Base-by-base conservation (phyloP, 2,329 filamentous ascomycete species). In the Fusarium coffeatum region DNA sequence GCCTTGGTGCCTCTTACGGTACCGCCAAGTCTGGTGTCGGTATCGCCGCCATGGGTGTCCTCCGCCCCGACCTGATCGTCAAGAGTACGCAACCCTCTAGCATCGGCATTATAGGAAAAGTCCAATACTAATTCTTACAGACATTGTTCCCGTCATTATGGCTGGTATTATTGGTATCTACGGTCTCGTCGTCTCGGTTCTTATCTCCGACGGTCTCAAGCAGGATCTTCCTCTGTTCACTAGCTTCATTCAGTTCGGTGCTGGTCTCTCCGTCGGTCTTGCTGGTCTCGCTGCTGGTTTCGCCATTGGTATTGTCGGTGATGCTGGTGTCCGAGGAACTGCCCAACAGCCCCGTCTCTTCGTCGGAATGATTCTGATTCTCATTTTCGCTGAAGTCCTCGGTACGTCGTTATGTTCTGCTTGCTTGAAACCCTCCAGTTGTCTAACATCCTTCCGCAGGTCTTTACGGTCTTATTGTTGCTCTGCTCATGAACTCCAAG, bases 131-230 rank as follows among this genome's bases (percentile, higher is more conserved):
- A 76, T 51, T 20, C 18, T 12, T 23, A 1, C 74, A 98, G 95
- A 98, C 89, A 98, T 98, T 83, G 95, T 98, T 73, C 96, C 96
- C 81, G 96, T 98, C 84, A 97, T 99, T 90, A 99, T 99, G 96
- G 96, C 96, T 88, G 96, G 96, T 98, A 99, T 99, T 84, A 98
- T 99, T 85, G 96, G 93, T 92, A 98, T 99, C 83, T 99, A 96
- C 86, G 93, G 93, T 78, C 88, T 96, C 73, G 93, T 96, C 83
- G 92, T 95, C 67, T 94, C 93, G 20, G 93, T 96, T 81, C 84
- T 96, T 78, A 93, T 96, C 79, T 94, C 93, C 78, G 92, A 93
- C 81, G 90, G 89, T 76, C 85, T 96, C 72, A 87, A 86, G 76
- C 92, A 95, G 83, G 80, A 88, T 72, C 83, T 92, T 68, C 86